Conservation (phyloP, 2,329 filamentous ascomycete species). For the Fusarium napiforme region DNA sequence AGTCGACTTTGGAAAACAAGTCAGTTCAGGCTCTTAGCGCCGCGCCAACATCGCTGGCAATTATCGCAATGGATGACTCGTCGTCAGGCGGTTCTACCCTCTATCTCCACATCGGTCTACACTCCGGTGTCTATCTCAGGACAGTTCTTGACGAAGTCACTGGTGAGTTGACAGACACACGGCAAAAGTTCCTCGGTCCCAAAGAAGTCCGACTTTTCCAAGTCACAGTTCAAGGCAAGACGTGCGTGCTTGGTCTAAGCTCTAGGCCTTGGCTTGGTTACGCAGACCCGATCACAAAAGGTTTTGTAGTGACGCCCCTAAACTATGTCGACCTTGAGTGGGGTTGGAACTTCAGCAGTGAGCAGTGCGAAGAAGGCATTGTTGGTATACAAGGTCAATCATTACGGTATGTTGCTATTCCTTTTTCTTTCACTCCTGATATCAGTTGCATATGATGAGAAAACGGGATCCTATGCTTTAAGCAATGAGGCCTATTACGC, state of each 20-base stretch:
- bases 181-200: slow-evolving; percentile 92
- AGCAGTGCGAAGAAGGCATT: slow-evolving; percentile 92
- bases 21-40: slow-evolving; percentile 94
- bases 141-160: slow-evolving; percentile 96
- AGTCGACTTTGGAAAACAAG: slow-evolving; percentile 90
- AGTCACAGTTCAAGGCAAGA: slow-evolving; percentile 86
- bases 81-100: slow-evolving; percentile 87
- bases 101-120: slow-evolving; percentile 94
- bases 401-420: slow-evolving; percentile 71
- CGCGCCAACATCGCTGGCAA: slow-evolving; percentile 85
- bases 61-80: slow-evolving; percentile 96
- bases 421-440: slow-evolving; percentile 44
- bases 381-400: slow-evolving; percentile 93
- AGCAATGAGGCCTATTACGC: slow-evolving; percentile 67
- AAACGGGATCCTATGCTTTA: slow-evolving; percentile 64
- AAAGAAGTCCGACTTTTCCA: slow-evolving; percentile 91
- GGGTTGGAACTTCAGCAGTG: slow-evolving; percentile 96
- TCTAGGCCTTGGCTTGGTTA: slow-evolving; percentile 97
- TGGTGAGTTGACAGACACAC: slow-evolving; percentile 92
- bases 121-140: slow-evolving; percentile 94
- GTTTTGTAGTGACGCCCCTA: slow-evolving; percentile 91
- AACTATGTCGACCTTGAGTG: slow-evolving; percentile 90
- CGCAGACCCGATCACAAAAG: slow-evolving; percentile 84
- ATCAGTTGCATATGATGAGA: slow-evolving; percentile 70
- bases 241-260: slow-evolving; percentile 88